phyloP scores from a whole-genome alignment of 305 asterid species.

The Ilex paraguariensis region DNA sequence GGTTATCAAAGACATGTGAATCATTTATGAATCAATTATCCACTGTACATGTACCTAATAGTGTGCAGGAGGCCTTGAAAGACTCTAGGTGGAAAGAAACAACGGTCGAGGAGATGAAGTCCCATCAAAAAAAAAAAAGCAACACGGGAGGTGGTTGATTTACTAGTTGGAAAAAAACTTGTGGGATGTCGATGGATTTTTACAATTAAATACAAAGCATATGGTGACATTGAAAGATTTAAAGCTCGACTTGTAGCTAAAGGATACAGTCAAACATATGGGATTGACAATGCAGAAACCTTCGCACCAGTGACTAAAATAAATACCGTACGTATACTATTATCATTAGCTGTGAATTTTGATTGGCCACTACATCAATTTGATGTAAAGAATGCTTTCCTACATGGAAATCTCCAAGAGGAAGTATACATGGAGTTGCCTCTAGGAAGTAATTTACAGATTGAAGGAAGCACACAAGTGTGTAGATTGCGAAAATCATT shows the following conservation, averaged over 20 bases:
- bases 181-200: constrained; percentile 3
- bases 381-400: no score
- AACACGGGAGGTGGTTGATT: constrained; percentile 4
- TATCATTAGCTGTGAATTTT: neutral
- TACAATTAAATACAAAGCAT: neutral
- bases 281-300: neutral
- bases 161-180: neutral
- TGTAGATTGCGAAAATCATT: neutral
- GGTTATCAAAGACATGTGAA: neutral
- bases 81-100: constrained; percentile 4
- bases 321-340: neutral
- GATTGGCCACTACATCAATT: no score
- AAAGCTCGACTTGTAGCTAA: neutral
- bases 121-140: constrained; percentile 1
- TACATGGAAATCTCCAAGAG: no score
- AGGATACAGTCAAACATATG: neutral
- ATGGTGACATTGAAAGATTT: no score
- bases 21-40: constrained; percentile 3
- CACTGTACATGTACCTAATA: neutral
- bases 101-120: constrained; percentile 3
- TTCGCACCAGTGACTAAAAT: neutral
- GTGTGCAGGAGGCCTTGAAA: constrained; percentile 2
- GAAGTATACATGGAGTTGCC: no score
- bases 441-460: neutral
- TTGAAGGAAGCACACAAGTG: neutral